Conservation (phyloP, 2,329 filamentous ascomycete genomes). For the Sporothrix luriei region DNA sequence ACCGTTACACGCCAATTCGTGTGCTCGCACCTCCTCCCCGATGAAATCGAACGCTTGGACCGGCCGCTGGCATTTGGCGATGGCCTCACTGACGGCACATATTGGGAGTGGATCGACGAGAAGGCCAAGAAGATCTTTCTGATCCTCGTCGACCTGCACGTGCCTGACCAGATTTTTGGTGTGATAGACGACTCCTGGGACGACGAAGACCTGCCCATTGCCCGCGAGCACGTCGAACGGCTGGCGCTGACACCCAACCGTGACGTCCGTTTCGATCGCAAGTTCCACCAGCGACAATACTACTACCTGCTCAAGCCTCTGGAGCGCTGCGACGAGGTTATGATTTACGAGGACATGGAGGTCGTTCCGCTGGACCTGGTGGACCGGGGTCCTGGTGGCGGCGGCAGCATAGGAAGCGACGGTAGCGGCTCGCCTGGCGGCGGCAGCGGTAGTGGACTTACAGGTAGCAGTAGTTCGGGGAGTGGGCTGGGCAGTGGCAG, state of each 20-base stretch:
- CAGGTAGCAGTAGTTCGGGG: slow-evolving; percentile 5
- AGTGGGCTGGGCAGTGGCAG: slow-evolving; percentile 24
- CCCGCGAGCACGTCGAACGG: slow-evolving; percentile 65
- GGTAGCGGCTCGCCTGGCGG: not conserved
- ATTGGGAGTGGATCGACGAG: slow-evolving; percentile 75
- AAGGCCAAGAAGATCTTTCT: slow-evolving; percentile 72
- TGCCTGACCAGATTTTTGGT: slow-evolving; percentile 73
- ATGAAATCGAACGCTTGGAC: slow-evolving; percentile 65
- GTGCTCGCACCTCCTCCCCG: slow-evolving; percentile 62
- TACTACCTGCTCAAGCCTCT: slow-evolving; percentile 68
- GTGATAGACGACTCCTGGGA: slow-evolving; percentile 77
- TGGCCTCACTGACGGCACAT: slow-evolving; percentile 70
- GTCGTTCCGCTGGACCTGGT: slow-evolving; percentile 69
- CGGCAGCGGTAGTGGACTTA: not conserved
- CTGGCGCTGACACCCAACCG: slow-evolving; percentile 62
- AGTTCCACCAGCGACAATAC: slow-evolving; percentile 72
- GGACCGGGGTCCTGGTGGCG: slow-evolving; percentile 52
- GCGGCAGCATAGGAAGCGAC: not conserved
- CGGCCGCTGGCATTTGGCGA: slow-evolving; percentile 67
- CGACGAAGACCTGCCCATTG: slow-evolving; percentile 72
- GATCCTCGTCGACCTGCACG: slow-evolving; percentile 68
- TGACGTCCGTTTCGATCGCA: slow-evolving; percentile 66
- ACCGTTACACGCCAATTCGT: slow-evolving; percentile 71
- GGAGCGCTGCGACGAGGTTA: slow-evolving; percentile 58
- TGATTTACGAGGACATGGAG: slow-evolving; percentile 67